Percentiles rank a stretch among this genome's conserved stretches.
Evolutionary conservation across 129 eudicot genomes (phyloP).

Genomic region (Lactuca saligna): DNA sequence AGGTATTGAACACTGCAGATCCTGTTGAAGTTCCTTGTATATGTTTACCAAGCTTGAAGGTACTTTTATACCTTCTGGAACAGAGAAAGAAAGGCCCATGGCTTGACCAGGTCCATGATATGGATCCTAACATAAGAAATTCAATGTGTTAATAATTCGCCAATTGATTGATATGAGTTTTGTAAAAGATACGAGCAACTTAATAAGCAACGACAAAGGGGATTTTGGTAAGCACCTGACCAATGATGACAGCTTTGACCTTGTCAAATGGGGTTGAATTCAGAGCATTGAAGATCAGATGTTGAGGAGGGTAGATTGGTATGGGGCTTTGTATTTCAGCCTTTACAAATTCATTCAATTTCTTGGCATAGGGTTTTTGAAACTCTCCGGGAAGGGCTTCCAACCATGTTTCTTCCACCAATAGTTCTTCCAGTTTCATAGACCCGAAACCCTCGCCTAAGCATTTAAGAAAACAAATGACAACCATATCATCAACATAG

Average conservation of each 20-base stretch:
- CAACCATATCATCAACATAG: neutral
- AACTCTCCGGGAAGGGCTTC: conserved; percentile 68
- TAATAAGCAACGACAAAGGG: neutral
- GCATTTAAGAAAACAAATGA: conserved; percentile 1
- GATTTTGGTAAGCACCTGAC: conserved; percentile 58
- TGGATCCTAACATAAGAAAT: conserved; percentile 60
- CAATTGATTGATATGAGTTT: neutral
- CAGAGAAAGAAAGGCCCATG: conserved; percentile 98
- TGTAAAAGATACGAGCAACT: neutral
- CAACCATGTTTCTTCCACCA: conserved; percentile 92
- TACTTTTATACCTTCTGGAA: conserved; percentile 72
- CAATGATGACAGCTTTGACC: conserved; percentile 90
- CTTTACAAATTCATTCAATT: conserved; percentile 66
- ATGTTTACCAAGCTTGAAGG: conserved; percentile 93
- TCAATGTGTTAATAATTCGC: neutral
- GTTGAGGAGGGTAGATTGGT: conserved; percentile 86
- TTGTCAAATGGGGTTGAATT: conserved; percentile 81
- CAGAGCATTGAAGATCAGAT: conserved; percentile 88
- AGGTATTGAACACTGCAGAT: conserved; percentile 80
- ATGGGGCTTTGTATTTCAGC: conserved; percentile 48
- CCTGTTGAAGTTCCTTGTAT: conserved; percentile 87
- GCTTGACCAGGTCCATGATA: conserved; percentile 99
- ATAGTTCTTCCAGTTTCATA: conserved; percentile 62
- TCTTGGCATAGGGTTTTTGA: conserved; percentile 70
- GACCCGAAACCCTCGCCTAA: conserved; percentile 35